Evolutionary conservation across 495 filamentous ascomycete species (phyloP).

Genomic region (Podospora tetraspora): DNA sequence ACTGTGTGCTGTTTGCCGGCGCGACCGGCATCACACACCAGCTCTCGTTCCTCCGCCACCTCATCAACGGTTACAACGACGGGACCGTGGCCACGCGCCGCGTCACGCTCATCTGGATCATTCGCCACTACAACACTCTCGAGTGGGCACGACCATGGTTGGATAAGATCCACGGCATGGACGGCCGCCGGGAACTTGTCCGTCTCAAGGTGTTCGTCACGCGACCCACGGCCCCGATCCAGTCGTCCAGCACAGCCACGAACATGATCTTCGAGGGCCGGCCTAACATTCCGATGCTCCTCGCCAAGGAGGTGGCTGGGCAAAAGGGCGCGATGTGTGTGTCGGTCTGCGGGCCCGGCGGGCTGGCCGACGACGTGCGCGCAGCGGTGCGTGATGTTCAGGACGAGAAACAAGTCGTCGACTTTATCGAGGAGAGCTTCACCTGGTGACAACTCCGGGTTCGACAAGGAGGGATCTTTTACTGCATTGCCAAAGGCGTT

Average conservation of each 20-base stretch:
- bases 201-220: slow-evolving; percentile 85
- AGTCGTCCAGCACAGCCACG: slow-evolving; percentile 57
- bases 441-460: slow-evolving; percentile 58
- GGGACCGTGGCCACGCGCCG: slow-evolving; percentile 74
- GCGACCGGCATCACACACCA: slow-evolving; percentile 94
- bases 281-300: slow-evolving; percentile 71
- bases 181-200: slow-evolving; percentile 68
- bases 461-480: not conserved
- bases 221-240: slow-evolving; percentile 67
- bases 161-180: slow-evolving; percentile 76
- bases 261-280: slow-evolving; percentile 88
- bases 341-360: slow-evolving; percentile 79
- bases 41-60: slow-evolving; percentile 77
- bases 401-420: slow-evolving; percentile 54
- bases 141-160: slow-evolving; percentile 96
- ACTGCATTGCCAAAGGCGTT: not conserved
- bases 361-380: slow-evolving; percentile 77
- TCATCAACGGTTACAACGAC: slow-evolving; percentile 67
- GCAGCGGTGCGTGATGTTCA: slow-evolving; percentile 64
- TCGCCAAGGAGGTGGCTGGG: slow-evolving; percentile 69
- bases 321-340: slow-evolving; percentile 88
- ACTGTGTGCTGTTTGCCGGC: slow-evolving; percentile 82
- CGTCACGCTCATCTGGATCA: slow-evolving; percentile 82
- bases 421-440: slow-evolving; percentile 86
- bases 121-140: slow-evolving; percentile 77